phyloP scores from a whole-genome alignment of 257 asterid genomes.

The Leptodermis oblonga region DNA sequence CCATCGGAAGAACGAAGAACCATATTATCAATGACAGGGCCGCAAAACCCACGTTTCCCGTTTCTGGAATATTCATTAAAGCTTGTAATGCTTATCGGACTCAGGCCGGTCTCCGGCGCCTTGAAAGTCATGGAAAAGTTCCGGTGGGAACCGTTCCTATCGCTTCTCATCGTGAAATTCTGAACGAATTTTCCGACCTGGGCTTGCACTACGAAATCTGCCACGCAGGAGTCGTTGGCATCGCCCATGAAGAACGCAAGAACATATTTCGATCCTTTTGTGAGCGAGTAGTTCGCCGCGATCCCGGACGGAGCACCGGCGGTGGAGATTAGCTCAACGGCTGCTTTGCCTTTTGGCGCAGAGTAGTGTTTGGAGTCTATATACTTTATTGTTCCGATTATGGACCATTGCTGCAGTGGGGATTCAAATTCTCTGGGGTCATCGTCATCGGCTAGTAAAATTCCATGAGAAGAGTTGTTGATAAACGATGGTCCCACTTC shows the following conservation, averaged over 20 bases:
- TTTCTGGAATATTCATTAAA: background rate
- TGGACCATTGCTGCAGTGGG: background rate
- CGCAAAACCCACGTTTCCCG: background rate
- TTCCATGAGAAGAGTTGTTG: background rate
- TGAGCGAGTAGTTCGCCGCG: background rate
- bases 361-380: background rate
- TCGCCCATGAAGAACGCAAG: background rate
- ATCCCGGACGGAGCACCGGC: background rate
- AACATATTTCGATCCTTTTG: background rate
- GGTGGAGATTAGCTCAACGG: background rate
- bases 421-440: background rate
- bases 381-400: background rate
- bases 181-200: background rate
- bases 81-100: background rate
- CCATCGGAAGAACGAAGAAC: background rate
- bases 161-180: background rate
- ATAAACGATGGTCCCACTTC: background rate
- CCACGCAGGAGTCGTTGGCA: background rate
- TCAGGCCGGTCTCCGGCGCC: background rate
- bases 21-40: slow-evolving; percentile 1
- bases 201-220: background rate
- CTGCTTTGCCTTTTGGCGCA: background rate
- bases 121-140: background rate
- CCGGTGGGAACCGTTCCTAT: background rate
- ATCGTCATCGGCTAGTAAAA: background rate